These are phyloP conservation scores for Annulohypoxylon stygium DNA, from an alignment of 495 filamentous ascomycete species.

Conservation along the genomic window DNA sequence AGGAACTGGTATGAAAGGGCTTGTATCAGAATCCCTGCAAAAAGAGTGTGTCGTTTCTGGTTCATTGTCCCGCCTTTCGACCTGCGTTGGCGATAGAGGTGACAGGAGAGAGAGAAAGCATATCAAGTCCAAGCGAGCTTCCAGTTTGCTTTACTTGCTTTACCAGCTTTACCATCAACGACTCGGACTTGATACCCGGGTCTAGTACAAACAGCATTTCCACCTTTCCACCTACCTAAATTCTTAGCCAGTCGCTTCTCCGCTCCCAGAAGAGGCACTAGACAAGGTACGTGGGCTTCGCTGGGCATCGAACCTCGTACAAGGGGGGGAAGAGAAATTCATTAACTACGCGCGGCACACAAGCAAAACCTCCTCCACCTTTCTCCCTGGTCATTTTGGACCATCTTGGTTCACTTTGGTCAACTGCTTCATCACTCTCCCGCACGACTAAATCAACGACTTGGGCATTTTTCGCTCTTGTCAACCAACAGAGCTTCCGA, in stretches of 20 bases:
- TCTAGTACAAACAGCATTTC: constrained; percentile 4
- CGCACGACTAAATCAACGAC: constrained; percentile 34
- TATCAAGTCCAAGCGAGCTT: constrained; percentile 18
- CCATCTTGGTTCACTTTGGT: not conserved
- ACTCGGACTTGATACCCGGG: constrained; percentile 33
- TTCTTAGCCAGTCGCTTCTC: constrained; percentile 38
- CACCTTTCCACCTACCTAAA: not conserved
- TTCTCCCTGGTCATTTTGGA: not conserved
- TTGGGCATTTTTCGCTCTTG: constrained; percentile 10
- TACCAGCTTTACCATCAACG: constrained; percentile 30
- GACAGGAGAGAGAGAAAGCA: constrained; percentile 22
- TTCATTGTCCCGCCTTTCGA: constrained; percentile 21
- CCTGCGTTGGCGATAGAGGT: constrained; percentile 17
- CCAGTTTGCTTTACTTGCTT: not conserved
- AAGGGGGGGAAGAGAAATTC: constrained; percentile 27
- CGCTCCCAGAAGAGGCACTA: constrained; percentile 37
- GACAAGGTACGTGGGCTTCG: constrained; percentile 23
- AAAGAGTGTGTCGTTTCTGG: constrained; percentile 23
- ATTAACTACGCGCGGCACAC: constrained; percentile 42
- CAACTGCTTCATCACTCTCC: not conserved
- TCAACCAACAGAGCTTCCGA: not conserved
- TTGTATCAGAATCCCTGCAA: constrained; percentile 41
- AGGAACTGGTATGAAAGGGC: constrained; percentile 16
- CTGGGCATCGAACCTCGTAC: constrained; percentile 35
- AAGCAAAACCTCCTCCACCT: constrained; percentile 37